Evolutionary conservation across 345 rosid genomes (phyloP).

Genomic region (Eucalyptus cloeziana): DNA sequence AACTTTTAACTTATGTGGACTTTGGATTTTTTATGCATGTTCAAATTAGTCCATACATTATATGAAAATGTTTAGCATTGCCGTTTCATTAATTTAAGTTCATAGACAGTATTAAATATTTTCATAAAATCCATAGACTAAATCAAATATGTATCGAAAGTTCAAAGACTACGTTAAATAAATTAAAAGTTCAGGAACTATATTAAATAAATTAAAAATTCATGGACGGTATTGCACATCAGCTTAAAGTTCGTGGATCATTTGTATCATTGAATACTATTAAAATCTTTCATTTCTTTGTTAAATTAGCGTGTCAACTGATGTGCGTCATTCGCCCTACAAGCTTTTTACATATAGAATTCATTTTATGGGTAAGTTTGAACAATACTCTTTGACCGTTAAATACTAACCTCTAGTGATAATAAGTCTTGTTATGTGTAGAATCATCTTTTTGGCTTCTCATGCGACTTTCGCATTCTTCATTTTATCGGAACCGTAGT

Average conservation of each 20-base stretch:
- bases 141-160: too few species aligned
- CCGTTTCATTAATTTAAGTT: too few species aligned
- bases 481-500: not conserved
- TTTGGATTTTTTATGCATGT: too few species aligned
- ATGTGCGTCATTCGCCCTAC: not conserved
- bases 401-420: not conserved
- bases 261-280: not conserved
- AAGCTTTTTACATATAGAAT: not conserved
- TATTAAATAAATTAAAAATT: too few species aligned
- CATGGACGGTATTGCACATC: fast-evolving
- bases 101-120: too few species aligned
- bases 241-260: fast-evolving
- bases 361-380: not conserved
- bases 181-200: fast-evolving
- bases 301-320: not conserved
- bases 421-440: not conserved
- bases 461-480: not conserved
- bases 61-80: too few species aligned
- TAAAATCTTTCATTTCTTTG: not conserved
- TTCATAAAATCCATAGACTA: too few species aligned
- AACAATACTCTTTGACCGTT: not conserved
- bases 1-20: too few species aligned
- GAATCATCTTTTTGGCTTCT: not conserved
- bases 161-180: fast-evolving
- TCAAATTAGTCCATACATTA: too few species aligned